Percentiles rank a stretch among this genome's conserved stretches.
These are phyloP conservation scores for Batrachochytrium dendrobatidis DNA, from an alignment of 371 early-diverging fungal genomes.

Conservation along the genomic window DNA sequence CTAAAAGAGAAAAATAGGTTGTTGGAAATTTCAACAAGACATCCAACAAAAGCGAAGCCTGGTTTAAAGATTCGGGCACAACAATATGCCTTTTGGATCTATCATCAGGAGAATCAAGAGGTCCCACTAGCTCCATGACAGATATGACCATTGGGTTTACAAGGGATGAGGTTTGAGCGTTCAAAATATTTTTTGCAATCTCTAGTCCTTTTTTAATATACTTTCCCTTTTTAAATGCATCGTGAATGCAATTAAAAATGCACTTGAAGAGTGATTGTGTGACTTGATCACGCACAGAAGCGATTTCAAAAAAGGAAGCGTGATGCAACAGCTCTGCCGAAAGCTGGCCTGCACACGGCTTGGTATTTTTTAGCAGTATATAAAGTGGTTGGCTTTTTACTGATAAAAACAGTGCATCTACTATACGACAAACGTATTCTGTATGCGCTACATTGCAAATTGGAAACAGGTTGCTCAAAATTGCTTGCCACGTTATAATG, in stretches of 20 bases:
- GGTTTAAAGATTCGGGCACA: too few relatives aligned
- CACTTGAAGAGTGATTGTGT: too few relatives aligned
- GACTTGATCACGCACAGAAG: conserved; percentile 4
- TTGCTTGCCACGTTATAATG: background rate
- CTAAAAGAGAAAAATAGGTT: conserved; percentile 13
- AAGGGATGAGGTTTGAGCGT: too few relatives aligned
- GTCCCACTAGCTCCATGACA: too few relatives aligned
- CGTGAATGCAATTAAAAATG: too few relatives aligned
- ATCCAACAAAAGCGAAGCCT: too few relatives aligned
- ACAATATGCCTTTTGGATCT: too few relatives aligned
- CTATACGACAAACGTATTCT: background rate
- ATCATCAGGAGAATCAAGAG: too few relatives aligned
- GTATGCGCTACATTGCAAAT: background rate
- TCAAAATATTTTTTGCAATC: background rate
- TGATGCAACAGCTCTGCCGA: background rate
- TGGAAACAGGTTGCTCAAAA: background rate
- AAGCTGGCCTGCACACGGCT: too few relatives aligned
- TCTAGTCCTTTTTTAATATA: background rate
- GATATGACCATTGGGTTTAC: too few relatives aligned
- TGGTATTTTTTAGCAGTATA: background rate
- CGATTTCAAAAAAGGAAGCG: background rate
- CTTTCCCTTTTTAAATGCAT: conserved; percentile 13
- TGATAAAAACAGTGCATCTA: background rate
- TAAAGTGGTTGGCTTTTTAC: background rate
- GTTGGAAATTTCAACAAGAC: conserved; percentile 18